Base-by-base conservation (phyloP, 148 eudicot species). In the Cornus suecica region DNA sequence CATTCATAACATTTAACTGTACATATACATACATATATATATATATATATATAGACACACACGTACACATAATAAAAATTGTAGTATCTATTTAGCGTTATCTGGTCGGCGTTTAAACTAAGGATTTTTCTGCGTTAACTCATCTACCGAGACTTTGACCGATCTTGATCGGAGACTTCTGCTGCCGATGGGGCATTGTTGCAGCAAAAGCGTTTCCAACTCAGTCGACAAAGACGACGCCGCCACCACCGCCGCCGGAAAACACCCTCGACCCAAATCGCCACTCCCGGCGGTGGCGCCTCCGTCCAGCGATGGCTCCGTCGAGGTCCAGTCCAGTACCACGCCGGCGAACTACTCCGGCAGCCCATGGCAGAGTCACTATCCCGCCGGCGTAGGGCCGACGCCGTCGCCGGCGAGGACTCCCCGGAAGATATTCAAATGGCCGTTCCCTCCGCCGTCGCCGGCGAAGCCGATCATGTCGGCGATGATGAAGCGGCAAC, bases 391-490 rank as follows among this genome's bases (percentile, higher is more conserved):
- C 10, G 84, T 91, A 1, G 85, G 84, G 22, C 97, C 97, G 70
- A 84, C 85, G 16, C 97, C 97, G 69, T 85, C 95, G 69, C 95
- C 98, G 80, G 88, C 88, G 73, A 82, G 92, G 76, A 90, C 97
- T 10, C 95, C 97, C 5, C 80, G 88, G 34, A 66, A 88, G 76
- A 70, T 77, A 34, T 80, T 92, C 79, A 86, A 83, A 77, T 91
- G 97, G 97, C 99, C 99, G 23, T 88, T 95, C 30, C 99, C 99
- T 15, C 99, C 99, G 30, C 99, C 99, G 74, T 95, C 99, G 6
- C 99, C 97, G 79, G 99, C 99, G 76, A 95, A 90, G 89, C 99
- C 96, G 75, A 95, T 95, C 71, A 91, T 89, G 90, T 91, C 97
- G 65, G 90, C 93, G 76, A 63, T 94, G 0, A 4, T 85, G 87